These are phyloP conservation scores for Acacia acuminata DNA, from an alignment of 306 rosid genomes.

Conservation along the genomic window DNA sequence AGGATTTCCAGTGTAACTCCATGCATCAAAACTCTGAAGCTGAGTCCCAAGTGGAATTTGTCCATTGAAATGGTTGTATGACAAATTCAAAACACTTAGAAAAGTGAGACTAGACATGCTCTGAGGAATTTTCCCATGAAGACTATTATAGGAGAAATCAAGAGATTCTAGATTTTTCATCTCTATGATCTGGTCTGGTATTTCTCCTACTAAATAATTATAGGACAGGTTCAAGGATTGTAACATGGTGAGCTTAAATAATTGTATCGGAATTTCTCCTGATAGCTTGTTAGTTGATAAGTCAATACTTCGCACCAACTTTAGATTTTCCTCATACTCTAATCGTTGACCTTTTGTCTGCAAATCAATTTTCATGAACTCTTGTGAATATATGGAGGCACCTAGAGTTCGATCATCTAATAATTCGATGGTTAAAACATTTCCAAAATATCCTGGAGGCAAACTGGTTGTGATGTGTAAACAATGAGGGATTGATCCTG, in stretches of 20 bases:
- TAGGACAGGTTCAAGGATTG: neutral
- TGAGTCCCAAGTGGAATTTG: neutral
- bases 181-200: neutral
- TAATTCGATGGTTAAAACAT: too few relatives aligned
- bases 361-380: neutral
- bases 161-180: slow-evolving; percentile 5
- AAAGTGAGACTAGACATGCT: neutral
- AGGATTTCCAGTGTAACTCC: neutral
- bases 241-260: neutral
- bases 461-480: neutral
- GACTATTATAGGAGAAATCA: neutral
- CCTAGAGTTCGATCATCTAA: too few relatives aligned
- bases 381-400: too few relatives aligned
- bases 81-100: neutral
- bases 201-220: neutral
- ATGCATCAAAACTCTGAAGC: neutral
- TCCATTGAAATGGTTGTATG: neutral
- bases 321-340: neutral
- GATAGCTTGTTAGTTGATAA: neutral
- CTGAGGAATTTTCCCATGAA: neutral
- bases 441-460: too few relatives aligned
- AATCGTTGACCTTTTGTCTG: neutral
- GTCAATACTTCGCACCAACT: neutral
- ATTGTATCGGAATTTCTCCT: neutral
- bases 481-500: neutral